These are phyloP conservation scores for Lippia alba DNA, from an alignment of 305 asterid genomes.

Conservation along the genomic window DNA sequence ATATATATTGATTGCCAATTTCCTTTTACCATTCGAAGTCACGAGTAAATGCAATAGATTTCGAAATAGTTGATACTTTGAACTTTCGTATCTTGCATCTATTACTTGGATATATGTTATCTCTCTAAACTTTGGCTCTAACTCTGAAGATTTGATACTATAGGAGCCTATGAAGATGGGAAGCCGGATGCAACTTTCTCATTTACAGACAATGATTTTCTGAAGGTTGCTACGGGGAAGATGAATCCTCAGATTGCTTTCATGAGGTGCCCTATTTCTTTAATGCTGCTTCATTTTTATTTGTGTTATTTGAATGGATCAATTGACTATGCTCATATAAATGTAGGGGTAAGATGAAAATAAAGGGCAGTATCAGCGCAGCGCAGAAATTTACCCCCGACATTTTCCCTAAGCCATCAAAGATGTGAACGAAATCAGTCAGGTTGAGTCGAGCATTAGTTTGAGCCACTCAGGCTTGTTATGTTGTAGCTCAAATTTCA, in stretches of 20 bases:
- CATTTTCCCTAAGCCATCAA: conserved; percentile 87
- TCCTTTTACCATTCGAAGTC: too few species aligned
- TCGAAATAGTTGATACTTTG: too few species aligned
- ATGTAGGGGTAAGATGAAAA: conserved; percentile 79
- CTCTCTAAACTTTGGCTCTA: conserved; percentile 6
- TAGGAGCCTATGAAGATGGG: conserved; percentile 83
- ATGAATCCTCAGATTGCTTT: conserved; percentile 98
- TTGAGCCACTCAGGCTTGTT: not conserved
- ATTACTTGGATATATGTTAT: not conserved
- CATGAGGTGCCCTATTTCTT: conserved; percentile 67
- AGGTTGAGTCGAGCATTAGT: not conserved
- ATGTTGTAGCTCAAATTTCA: not conserved
- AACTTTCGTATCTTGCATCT: too few species aligned
- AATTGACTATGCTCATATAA: conserved; percentile 18
- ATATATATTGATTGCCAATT: too few species aligned
- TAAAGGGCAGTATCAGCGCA: conserved; percentile 82
- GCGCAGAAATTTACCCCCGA: conserved; percentile 90
- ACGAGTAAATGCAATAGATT: too few species aligned
- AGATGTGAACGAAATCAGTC: conserved; percentile 52
- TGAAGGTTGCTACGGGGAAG: conserved; percentile 87
- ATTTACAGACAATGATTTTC: conserved; percentile 82
- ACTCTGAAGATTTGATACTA: conserved; percentile 9
- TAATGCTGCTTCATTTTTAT: not conserved
- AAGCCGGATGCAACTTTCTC: conserved; percentile 96
- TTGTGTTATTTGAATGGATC: not conserved